Evolutionary conservation across 225 moss, liverwort and hornwort genomes (phyloP), one percentile per base, ranked within the genome.

Genomic region (Climacium dendroides): DNA sequence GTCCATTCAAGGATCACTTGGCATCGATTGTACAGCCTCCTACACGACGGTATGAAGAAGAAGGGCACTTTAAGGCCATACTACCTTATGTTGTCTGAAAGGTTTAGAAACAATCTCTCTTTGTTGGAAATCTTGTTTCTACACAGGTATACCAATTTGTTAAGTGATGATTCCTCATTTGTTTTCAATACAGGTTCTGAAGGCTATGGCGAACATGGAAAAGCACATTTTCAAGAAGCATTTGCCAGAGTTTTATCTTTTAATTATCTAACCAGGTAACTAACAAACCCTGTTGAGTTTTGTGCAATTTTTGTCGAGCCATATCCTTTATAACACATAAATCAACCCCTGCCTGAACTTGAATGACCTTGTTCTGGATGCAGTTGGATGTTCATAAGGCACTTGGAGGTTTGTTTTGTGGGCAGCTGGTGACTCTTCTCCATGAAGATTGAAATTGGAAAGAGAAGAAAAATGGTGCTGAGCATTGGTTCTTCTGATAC

Each of bases 361-460:
- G 61, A 75, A 69, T 87, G 53, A 79, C 35, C 53, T 89, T 84
- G 64, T 65, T 67, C 60, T 88, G 84, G 76, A 45, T 92, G 41
- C 91, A 98, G 96, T 90, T 98, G 90, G 96, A 95, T 89, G 93
- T 98, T 71, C 94, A 96, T 62, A 96, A 95, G 89, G 98, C 98
- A 50, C 89, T 98, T 65, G 96, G 92, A 78, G 96, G 96, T 85
- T 87, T 98, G 77, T 96, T 98, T 90, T 93, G 83, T 87, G 91
- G 89, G 83, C 94, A 92, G 78, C 90, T 96, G 61, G 91, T 95
- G 89, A 91, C 91, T 83, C 92, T 96, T 50, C 92, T 98, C 86
- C 87, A 91, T 54, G 74, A 87, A 75, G 83, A 85, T 61, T 92
- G 47, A 73, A 64, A 30, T 47, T 47, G 57, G 72, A 78, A 82